Evolutionary conservation across 805 yeast species (phyloP).

Genomic region (Kluyveromyces starmeri): DNA sequence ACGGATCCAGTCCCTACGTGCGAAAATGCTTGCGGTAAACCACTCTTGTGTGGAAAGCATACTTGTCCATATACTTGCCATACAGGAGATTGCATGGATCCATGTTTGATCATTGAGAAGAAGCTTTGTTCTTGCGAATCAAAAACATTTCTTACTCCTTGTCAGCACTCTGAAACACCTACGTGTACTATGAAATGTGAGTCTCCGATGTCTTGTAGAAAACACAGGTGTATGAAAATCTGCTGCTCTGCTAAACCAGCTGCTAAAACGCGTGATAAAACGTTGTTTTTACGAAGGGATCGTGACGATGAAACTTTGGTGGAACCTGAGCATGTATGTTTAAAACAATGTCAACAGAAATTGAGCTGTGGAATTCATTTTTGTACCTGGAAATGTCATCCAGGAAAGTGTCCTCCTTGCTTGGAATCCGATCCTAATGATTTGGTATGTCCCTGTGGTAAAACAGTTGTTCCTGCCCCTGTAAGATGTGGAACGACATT

Average conservation of each 20-base stretch:
- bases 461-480: conserved; percentile 70
- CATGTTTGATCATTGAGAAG: conserved; percentile 48
- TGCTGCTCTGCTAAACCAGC: conserved; percentile 65
- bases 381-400: conserved; percentile 66
- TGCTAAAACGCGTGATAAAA: conserved; percentile 45
- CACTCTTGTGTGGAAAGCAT: conserved; percentile 63
- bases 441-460: conserved; percentile 71
- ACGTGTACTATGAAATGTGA: conserved; percentile 64
- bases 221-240: conserved; percentile 59
- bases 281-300: conserved; percentile 26
- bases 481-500: conserved; percentile 72
- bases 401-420: conserved; percentile 75
- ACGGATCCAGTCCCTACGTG: conserved; percentile 77
- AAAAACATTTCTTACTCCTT: conserved; percentile 51
- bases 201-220: conserved; percentile 66
- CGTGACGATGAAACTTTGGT: conserved; percentile 46
- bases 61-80: conserved; percentile 65
- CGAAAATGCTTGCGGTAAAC: conserved; percentile 52
- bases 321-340: conserved; percentile 70
- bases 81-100: conserved; percentile 60
- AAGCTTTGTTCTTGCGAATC: conserved; percentile 56
- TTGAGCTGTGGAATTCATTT: conserved; percentile 60
- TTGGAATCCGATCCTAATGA: conserved; percentile 75
- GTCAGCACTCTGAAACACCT: conserved; percentile 51
- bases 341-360: conserved; percentile 51